Evolutionary conservation across 345 rosid genomes (phyloP), one percentile per base, ranked within the genome.

Genomic region (Eucalyptus curtisii): DNA sequence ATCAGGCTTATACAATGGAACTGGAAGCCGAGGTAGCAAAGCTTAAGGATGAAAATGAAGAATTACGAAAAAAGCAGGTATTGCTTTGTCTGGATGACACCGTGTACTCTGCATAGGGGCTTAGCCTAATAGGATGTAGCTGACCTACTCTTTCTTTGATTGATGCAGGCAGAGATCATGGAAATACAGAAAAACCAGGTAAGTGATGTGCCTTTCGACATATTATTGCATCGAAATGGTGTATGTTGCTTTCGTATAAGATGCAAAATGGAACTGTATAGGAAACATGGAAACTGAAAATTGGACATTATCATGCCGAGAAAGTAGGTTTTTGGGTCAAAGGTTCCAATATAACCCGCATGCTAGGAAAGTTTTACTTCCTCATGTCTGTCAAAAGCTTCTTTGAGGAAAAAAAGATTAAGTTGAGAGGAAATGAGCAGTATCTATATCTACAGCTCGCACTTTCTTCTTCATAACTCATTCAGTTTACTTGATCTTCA

Each of bases 111-210:
- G 37, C 33, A 7, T 48, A 22, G 3, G 7, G 30, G 82, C 66
- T 87, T 27, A 68, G 31, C 80, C 27, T 33, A 57, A 47, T 22
- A 66, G 49, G 37, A 40, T 31, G 52, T 68, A 57, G 88, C 79
- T 91, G 68, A 88, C 86, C 42, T 82, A 49, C 88, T 86, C 9
- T 37, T 86, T 86, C 81, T 85, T 88, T 88, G 86, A 79, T 88
- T 92, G 49, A 89, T 92, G 90, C 96, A 96, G 99, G 96, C 55
- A 22, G 94, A 95, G 91, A 91, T 95, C 27, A 90, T 94, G 92
- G 95, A 98, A 90, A 92, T 94, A 93, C 98, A 95, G 94, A 95
- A 96, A 92, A 94, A 95, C 91, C 96, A 96, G 99, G 99, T 97
- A 55, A 42, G 20, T 17, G 17, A 80, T 24, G 49, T 44, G 45